Percentiles rank a stretch among this genome's conserved stretches.
Conservation (phyloP, 2,329 filamentous ascomycete genomes). For the Cercospora citrullina region DNA sequence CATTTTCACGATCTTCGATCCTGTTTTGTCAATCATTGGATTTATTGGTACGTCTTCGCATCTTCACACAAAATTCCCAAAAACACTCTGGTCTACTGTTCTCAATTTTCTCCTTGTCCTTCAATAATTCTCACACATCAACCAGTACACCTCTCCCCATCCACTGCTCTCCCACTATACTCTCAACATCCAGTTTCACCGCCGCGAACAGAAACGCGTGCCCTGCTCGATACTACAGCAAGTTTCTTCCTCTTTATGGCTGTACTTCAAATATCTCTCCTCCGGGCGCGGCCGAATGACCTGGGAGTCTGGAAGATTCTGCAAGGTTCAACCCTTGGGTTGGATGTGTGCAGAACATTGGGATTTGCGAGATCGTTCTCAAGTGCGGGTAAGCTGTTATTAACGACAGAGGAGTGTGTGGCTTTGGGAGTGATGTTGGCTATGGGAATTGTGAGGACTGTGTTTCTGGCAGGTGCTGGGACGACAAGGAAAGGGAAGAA, state of each 20-base stretch:
- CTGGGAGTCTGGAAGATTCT: neutral
- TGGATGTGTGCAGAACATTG: neutral
- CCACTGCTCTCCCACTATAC: neutral
- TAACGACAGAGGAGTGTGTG: neutral
- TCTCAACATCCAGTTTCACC: neutral
- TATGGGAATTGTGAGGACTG: neutral
- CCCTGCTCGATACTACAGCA: neutral
- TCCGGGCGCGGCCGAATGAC: neutral
- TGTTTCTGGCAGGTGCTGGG: neutral
- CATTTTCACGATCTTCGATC: neutral
- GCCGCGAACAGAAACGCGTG: neutral
- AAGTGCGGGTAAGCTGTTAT: neutral
- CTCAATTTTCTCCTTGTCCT: neutral
- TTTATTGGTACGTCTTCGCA: neutral
- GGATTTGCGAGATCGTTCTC: neutral
- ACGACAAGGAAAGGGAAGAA: neutral
- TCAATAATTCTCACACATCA: neutral
- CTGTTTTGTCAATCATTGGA: neutral
- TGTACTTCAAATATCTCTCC: neutral
- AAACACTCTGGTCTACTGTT: neutral
- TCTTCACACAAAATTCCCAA: neutral
- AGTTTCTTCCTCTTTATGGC: conserved; percentile 2
- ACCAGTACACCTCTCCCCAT: conserved; percentile 3
- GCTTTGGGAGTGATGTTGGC: neutral
- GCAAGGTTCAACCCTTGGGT: neutral